These are phyloP conservation scores for Strobilomyces confusus DNA, from an alignment of 768 basidiomycete species.

Conservation along the genomic window DNA sequence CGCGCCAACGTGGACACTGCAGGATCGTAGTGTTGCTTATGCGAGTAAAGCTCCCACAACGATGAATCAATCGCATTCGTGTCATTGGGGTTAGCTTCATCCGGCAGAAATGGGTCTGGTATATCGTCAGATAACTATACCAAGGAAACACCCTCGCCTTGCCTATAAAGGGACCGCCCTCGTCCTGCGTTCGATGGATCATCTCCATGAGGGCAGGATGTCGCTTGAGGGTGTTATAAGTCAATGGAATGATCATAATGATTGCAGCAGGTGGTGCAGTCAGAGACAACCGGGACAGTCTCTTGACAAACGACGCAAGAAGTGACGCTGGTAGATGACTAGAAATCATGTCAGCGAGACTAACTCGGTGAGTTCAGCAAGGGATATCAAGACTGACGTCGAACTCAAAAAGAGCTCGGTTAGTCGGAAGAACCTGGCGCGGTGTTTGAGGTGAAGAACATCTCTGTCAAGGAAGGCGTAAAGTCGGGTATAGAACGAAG, in stretches of 20 bases:
- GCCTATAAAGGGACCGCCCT: conserved; percentile 35
- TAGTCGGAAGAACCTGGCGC: conserved; percentile 92
- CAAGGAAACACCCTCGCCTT: conserved; percentile 1
- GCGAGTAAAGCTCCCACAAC: conserved; percentile 86
- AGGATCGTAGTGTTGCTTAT: conserved; percentile 79
- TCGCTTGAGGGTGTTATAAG: conserved; percentile 88
- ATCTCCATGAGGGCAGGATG: conserved; percentile 91
- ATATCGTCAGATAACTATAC: conserved; percentile 1
- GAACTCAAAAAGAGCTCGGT: conserved; percentile 89
- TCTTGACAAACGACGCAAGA: conserved; percentile 94
- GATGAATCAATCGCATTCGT: conserved; percentile 84
- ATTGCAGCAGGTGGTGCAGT: conserved; percentile 87
- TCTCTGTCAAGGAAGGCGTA: conserved; percentile 87
- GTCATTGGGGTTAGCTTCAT: conserved; percentile 67
- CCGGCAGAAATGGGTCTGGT: conserved; percentile 66
- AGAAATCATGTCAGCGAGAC: conserved; percentile 9
- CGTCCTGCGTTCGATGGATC: conserved; percentile 67
- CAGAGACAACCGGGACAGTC: conserved; percentile 79
- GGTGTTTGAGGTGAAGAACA: conserved; percentile 86
- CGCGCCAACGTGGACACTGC: conserved; percentile 83
- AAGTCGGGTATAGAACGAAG: conserved; percentile 88
- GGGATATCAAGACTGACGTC: conserved; percentile 55
- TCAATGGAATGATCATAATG: conserved; percentile 87
- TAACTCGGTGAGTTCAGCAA: background rate
- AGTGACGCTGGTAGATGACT: conserved; percentile 87